A percentile compares a stretch with the other conserved stretches of the same genome.
phyloP scores from a whole-genome alignment of 257 asterid genomes.

The Thymus mandschuricus region DNA sequence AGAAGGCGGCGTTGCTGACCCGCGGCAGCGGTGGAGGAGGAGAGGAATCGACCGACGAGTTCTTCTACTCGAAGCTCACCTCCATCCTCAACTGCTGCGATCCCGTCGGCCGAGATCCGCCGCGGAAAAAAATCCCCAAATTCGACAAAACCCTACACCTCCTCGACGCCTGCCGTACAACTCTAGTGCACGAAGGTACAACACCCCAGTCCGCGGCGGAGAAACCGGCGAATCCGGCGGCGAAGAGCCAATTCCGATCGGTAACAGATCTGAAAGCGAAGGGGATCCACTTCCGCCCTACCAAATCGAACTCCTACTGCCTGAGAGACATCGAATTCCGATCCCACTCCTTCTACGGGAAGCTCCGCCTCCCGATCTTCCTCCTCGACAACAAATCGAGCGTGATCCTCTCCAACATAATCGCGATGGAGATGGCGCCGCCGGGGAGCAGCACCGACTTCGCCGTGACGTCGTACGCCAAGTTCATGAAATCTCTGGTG shows the following conservation, averaged over 20 bases:
- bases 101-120: neutral
- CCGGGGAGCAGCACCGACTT: slow-evolving; percentile 10
- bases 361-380: slow-evolving; percentile 21
- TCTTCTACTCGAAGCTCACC: neutral
- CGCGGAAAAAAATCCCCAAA: neutral
- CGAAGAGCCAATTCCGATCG: neutral
- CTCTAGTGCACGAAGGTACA: neutral
- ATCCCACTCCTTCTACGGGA: slow-evolving; percentile 17
- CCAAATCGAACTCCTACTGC: neutral
- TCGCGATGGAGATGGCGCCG: slow-evolving; percentile 40
- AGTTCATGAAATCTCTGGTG: slow-evolving; percentile 21
- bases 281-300: slow-evolving; percentile 24
- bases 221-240: neutral
- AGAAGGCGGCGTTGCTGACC: neutral
- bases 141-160: neutral
- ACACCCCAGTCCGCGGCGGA: neutral
- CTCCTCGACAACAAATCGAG: neutral
- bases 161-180: neutral
- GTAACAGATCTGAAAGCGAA: slow-evolving; percentile 26
- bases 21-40: too few relatives aligned
- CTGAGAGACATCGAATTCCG: slow-evolving; percentile 22
- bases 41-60: neutral
- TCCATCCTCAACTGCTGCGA: neutral
- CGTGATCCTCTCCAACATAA: slow-evolving; percentile 35
- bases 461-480: slow-evolving; percentile 35